phyloP scores from a whole-genome alignment of 2,329 filamentous ascomycete genomes.

The Stagonosporopsis tanaceti region DNA sequence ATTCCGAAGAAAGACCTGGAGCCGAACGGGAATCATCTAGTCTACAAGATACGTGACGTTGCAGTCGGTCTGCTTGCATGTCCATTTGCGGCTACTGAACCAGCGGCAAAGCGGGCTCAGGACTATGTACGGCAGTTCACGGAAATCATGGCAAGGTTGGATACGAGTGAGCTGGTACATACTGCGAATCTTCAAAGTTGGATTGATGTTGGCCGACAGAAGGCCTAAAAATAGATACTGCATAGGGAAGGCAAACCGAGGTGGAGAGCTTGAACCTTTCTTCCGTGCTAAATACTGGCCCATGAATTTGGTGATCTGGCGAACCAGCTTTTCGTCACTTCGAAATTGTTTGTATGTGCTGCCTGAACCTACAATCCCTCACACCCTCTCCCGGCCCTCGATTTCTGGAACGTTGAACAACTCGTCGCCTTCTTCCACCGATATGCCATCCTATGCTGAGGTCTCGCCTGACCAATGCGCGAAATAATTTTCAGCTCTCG shows the following conservation, averaged over 20 bases:
- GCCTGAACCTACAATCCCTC: too few species aligned
- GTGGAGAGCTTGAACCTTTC: background rate
- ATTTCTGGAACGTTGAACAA: too few species aligned
- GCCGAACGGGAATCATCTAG: constrained; percentile 7
- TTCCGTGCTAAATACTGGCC: too few species aligned
- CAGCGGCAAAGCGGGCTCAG: background rate
- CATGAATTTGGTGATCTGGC: too few species aligned
- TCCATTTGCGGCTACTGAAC: background rate
- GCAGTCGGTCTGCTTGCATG: constrained; percentile 13
- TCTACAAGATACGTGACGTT: constrained; percentile 16
- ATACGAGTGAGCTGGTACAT: background rate
- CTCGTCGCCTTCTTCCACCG: too few species aligned
- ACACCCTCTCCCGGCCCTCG: too few species aligned
- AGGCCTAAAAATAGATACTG: background rate
- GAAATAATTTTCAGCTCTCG: too few species aligned
- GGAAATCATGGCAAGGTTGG: background rate
- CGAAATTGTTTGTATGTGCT: too few species aligned
- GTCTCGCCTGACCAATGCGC: too few species aligned
- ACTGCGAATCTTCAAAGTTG: constrained; percentile 1
- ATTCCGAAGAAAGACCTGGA: background rate
- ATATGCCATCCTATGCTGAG: too few species aligned
- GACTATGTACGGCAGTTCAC: background rate
- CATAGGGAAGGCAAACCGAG: too few species aligned
- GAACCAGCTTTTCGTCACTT: too few species aligned
- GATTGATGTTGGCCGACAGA: background rate